These are phyloP conservation scores for Trichophyton schoenleinii DNA, from an alignment of 2,329 filamentous ascomycete genomes.

Conservation along the genomic window DNA sequence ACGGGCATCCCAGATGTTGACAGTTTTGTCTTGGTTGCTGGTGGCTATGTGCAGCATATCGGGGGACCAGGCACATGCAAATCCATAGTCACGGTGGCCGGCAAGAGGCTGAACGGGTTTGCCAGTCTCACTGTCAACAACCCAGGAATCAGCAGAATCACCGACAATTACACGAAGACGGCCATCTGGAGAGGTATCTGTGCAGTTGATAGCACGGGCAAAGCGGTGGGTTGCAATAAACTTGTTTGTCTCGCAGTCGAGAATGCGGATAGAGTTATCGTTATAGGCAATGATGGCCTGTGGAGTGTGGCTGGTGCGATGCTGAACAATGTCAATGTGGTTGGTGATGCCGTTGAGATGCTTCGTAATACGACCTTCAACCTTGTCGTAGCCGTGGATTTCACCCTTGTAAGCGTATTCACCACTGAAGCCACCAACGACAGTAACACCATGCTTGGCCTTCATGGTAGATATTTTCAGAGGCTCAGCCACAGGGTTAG, in stretches of 20 bases:
- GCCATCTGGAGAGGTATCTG: conserved; percentile 32
- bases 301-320: conserved; percentile 36
- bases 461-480: conserved; percentile 44
- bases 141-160: conserved; percentile 31
- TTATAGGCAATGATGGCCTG: conserved; percentile 47
- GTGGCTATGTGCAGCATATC: conserved; percentile 38
- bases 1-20: conserved; percentile 36
- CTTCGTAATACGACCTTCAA: conserved; percentile 38
- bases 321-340: conserved; percentile 42
- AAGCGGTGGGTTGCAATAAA: conserved; percentile 29
- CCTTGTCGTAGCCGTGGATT: conserved; percentile 21
- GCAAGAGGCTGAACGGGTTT: conserved; percentile 26
- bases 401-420: conserved; percentile 42
- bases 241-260: conserved; percentile 40
- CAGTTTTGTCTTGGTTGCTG: conserved; percentile 35
- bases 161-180: conserved; percentile 35
- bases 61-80: conserved; percentile 36
- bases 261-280: conserved; percentile 41
- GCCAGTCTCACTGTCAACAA: conserved; percentile 34
- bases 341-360: conserved; percentile 45
- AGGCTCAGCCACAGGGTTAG: conserved; percentile 24
- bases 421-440: conserved; percentile 46
- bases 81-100: conserved; percentile 34
- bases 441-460: conserved; percentile 36
- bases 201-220: conserved; percentile 33